phyloP scores from a whole-genome alignment of 176 grass and related monocot genomes.

The Neostapfia colusana region DNA sequence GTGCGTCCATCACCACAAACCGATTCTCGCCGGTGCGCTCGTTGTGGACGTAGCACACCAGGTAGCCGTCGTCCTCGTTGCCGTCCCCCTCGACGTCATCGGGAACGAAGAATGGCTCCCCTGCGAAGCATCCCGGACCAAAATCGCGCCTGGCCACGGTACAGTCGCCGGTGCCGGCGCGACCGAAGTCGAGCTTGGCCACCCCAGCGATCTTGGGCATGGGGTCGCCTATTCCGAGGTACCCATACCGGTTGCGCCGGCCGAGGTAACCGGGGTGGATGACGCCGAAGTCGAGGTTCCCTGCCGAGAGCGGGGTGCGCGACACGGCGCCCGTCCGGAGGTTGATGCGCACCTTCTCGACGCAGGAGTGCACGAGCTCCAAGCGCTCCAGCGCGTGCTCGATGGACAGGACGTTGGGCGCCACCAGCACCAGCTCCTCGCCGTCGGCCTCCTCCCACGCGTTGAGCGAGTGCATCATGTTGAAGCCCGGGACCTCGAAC shows the following conservation, averaged over 20 bases:
- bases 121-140: conserved; percentile 61
- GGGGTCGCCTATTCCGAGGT: conserved; percentile 65
- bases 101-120: conserved; percentile 73
- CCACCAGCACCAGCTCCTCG: conserved; percentile 65
- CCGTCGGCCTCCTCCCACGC: conserved; percentile 78
- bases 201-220: conserved; percentile 75
- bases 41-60: conserved; percentile 88
- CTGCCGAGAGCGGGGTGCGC: conserved; percentile 66
- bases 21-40: conserved; percentile 54
- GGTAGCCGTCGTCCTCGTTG: conserved; percentile 80
- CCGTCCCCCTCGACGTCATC: conserved; percentile 40
- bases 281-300: conserved; percentile 77
- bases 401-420: conserved; percentile 79
- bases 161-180: conserved; percentile 62
- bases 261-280: conserved; percentile 69
- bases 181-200: conserved; percentile 70
- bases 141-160: conserved; percentile 65
- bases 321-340: conserved; percentile 57
- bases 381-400: conserved; percentile 74
- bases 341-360: conserved; percentile 86
- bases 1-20: conserved; percentile 87
- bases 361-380: conserved; percentile 65
- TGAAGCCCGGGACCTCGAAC: conserved; percentile 85
- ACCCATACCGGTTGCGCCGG: conserved; percentile 70
- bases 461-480: conserved; percentile 82